These are phyloP conservation scores for Aspergillus novoparasiticus DNA, from an alignment of 2,329 filamentous ascomycete genomes.

Conservation along the genomic window DNA sequence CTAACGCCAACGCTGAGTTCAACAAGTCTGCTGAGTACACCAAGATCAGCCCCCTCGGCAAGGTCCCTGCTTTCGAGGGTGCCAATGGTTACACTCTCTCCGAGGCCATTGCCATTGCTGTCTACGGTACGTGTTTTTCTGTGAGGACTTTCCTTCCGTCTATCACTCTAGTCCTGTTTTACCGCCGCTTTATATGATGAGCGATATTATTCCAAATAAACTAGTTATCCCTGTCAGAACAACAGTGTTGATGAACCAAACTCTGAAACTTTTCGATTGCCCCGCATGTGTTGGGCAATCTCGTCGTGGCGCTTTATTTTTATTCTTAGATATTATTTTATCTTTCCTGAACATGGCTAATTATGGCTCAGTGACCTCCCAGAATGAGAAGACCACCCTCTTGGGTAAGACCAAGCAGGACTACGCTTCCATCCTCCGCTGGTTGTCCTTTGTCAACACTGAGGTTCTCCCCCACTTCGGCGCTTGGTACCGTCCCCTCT, in stretches of 20 bases:
- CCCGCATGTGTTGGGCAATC: constrained; percentile 52
- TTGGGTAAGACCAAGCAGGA: constrained; percentile 99
- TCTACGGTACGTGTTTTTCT: constrained; percentile 79
- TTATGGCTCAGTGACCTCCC: constrained; percentile 72
- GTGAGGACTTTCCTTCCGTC: not conserved
- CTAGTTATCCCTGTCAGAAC: constrained; percentile 99
- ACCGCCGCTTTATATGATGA: constrained; percentile 62
- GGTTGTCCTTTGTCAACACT: constrained; percentile 95
- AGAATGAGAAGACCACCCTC: constrained; percentile 99
- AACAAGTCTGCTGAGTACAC: constrained; percentile 74
- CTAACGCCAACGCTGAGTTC: constrained; percentile 57
- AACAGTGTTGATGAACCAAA: constrained; percentile 75
- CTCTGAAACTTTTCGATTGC: constrained; percentile 74
- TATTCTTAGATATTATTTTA: constrained; percentile 12
- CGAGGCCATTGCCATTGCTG: constrained; percentile 91
- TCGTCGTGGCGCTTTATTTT: constrained; percentile 12
- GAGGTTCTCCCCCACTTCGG: constrained; percentile 76
- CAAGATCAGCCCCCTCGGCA: constrained; percentile 83
- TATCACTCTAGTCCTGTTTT: constrained; percentile 19
- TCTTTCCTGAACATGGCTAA: constrained; percentile 24
- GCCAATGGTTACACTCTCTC: constrained; percentile 86
- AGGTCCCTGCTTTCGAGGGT: constrained; percentile 90
- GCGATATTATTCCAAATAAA: constrained; percentile 64
- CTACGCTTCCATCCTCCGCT: constrained; percentile 96
- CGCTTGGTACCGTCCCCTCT: constrained; percentile 83